A percentile compares a stretch with the other conserved stretches of the same genome.
Conservation (phyloP, 208 protist genomes). For the Acanthamoeba comandoni region DNA sequence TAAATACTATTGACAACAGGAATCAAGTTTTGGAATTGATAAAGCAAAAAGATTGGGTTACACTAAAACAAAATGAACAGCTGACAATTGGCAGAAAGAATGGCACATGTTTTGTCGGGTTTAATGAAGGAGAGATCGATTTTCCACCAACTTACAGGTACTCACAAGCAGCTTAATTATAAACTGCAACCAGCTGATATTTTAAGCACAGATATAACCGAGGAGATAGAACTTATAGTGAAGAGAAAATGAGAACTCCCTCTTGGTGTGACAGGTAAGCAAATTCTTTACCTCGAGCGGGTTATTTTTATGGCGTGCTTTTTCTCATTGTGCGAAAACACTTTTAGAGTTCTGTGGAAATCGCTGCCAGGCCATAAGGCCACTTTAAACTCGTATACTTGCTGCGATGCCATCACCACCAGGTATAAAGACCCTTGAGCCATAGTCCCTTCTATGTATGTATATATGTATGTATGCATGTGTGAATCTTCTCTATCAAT, state of each 20-base stretch:
- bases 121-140: conserved; percentile 78
- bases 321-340: not conserved
- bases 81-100: conserved; percentile 35
- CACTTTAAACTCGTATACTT: conserved; percentile 27
- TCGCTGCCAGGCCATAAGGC: conserved; percentile 7
- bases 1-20: not conserved
- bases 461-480: not conserved
- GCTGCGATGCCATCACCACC: conserved; percentile 69
- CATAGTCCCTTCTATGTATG: not conserved
- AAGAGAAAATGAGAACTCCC: conserved; percentile 56
- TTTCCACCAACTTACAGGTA: conserved; percentile 87
- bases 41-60: conserved; percentile 50
- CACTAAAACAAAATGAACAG: conserved; percentile 73
- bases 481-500: not conserved
- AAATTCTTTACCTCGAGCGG: not conserved
- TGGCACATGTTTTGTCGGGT: conserved; percentile 79
- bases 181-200: not conserved
- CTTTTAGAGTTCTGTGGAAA: conserved; percentile 61
- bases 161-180: not conserved
- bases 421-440: too few relatives aligned
- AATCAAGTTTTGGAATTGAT: conserved; percentile 60
- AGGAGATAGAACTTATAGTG: conserved; percentile 37
- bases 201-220: conserved; percentile 28
- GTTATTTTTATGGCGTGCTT: not conserved
- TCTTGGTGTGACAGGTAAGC: conserved; percentile 67